Evolutionary conservation across 768 basidiomycete species (phyloP).

Genomic region (Lactarius pseudohatsudake): DNA sequence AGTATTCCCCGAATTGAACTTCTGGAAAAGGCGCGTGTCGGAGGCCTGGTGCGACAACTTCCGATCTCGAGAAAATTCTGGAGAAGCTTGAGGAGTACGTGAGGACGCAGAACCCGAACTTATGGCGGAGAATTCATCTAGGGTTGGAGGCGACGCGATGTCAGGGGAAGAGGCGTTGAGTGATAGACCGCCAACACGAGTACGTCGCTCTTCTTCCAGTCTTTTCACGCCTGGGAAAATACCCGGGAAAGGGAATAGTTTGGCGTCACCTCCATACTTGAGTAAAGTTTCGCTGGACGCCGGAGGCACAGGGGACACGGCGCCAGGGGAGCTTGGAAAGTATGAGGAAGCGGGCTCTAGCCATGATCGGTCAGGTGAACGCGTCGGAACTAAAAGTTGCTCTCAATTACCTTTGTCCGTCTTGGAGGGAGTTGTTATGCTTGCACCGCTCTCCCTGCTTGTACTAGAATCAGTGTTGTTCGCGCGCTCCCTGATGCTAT

Average conservation of each 20-base stretch:
- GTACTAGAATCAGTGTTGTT: slow-evolving; percentile 53
- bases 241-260: slow-evolving; percentile 89
- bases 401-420: slow-evolving; percentile 24
- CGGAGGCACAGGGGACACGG: slow-evolving; percentile 76
- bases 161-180: slow-evolving; percentile 52
- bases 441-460: slow-evolving; percentile 33
- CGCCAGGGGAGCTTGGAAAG: slow-evolving; percentile 54
- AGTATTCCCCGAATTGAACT: slow-evolving; percentile 45
- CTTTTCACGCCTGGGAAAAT: slow-evolving; percentile 86
- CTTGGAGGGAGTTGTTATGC: slow-evolving; percentile 25
- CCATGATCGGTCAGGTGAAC: not conserved
- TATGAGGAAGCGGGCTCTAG: slow-evolving; percentile 22
- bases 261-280: slow-evolving; percentile 66
- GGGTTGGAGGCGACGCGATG: slow-evolving; percentile 44
- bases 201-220: slow-evolving; percentile 67
- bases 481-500: slow-evolving; percentile 68
- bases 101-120: slow-evolving; percentile 49
- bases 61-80: slow-evolving; percentile 55
- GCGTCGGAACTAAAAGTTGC: not conserved
- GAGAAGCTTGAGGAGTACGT: slow-evolving; percentile 47
- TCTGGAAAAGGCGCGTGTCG: slow-evolving; percentile 61
- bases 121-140: slow-evolving; percentile 45
- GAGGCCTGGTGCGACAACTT: slow-evolving; percentile 68
- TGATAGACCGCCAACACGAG: slow-evolving; percentile 52
- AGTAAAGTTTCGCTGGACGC: slow-evolving; percentile 67